Evolutionary conservation across 345 rosid species (phyloP).

Genomic region (Mangifera indica): DNA sequence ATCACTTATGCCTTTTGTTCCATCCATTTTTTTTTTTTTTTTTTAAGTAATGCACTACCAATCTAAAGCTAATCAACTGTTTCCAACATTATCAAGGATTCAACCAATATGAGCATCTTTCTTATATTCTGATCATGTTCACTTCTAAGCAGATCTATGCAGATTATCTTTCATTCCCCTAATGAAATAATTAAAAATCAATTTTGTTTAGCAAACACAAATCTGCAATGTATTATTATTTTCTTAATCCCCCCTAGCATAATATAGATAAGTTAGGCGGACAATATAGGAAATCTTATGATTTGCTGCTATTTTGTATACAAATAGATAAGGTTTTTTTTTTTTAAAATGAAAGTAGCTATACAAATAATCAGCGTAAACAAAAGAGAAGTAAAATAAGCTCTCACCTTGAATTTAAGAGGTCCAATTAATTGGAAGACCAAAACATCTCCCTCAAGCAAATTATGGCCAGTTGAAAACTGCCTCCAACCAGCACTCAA

Average conservation of each 20-base stretch:
- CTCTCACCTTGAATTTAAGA: slow-evolving; percentile 64
- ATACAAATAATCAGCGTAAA: background rate
- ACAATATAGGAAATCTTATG: slow-evolving; percentile 1
- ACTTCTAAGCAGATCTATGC: background rate
- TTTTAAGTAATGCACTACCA: no score
- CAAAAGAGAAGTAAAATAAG: slow-evolving; percentile 7
- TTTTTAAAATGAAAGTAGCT: background rate
- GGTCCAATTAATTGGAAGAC: slow-evolving; percentile 67
- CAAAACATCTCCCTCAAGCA: slow-evolving; percentile 78
- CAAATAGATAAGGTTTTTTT: background rate
- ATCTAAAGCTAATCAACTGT: background rate
- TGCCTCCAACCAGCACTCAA: slow-evolving; percentile 96
- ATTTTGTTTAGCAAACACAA: background rate
- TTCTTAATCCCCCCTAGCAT: background rate
- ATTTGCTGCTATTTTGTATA: background rate
- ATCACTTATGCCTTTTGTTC: background rate
- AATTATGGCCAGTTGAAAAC: slow-evolving; percentile 61
- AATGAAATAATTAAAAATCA: background rate
- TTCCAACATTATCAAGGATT: background rate
- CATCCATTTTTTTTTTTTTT: background rate
- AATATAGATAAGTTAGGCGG: background rate
- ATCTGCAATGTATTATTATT: background rate
- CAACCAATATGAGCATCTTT: background rate
- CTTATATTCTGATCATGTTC: background rate
- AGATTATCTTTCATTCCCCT: background rate